These are phyloP conservation scores for Osmanthus fragrans DNA, from an alignment of 257 asterid species.

Conservation along the genomic window DNA sequence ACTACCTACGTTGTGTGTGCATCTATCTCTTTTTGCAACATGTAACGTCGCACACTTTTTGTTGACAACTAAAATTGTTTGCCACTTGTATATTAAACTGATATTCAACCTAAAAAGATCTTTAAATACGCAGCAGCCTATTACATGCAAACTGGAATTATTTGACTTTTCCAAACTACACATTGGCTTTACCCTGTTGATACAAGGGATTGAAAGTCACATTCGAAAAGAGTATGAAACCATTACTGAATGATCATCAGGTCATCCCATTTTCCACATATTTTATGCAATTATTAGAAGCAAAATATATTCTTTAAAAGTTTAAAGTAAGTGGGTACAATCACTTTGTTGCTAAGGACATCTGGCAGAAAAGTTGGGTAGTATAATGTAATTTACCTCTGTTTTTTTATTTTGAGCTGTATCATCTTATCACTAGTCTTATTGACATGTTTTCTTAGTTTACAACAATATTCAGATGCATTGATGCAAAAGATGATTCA, in stretches of 20 bases:
- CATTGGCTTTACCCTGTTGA: neutral
- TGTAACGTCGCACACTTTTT: neutral
- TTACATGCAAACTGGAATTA: neutral
- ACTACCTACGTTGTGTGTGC: neutral
- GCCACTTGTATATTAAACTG: neutral
- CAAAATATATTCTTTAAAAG: neutral
- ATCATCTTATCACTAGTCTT: neutral
- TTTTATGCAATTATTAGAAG: neutral
- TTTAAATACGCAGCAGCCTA: neutral
- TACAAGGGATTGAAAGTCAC: neutral
- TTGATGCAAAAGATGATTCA: neutral
- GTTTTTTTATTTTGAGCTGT: neutral
- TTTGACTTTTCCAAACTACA: neutral
- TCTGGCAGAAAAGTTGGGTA: neutral
- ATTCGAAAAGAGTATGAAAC: neutral
- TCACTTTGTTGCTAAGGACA: neutral
- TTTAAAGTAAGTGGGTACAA: neutral
- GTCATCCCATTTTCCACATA: neutral
- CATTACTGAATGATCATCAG: neutral
- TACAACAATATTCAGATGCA: conserved; percentile 13
- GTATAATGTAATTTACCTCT: neutral
- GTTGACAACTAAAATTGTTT: conserved; percentile 2
- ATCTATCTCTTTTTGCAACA: neutral
- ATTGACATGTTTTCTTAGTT: neutral
- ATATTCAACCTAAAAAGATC: neutral